Evolutionary conservation across 1,284 basidiomycete genomes (phyloP).

Genomic region (Naganishia sp.): DNA sequence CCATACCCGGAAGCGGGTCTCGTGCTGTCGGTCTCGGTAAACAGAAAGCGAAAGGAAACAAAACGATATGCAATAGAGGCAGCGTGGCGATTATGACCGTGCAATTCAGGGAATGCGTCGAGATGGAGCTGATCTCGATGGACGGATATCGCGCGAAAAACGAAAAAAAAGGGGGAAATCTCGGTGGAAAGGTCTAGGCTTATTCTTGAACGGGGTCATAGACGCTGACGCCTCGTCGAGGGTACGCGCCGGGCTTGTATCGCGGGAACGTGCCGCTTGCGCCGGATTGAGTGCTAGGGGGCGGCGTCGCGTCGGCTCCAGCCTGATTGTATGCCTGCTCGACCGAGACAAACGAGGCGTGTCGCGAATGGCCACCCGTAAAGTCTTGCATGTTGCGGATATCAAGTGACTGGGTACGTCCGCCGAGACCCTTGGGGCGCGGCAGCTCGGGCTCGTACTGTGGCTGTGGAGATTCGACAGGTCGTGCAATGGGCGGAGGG

Average conservation of each 20-base stretch:
- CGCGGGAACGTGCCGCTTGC: conserved; percentile 1
- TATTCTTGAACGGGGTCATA: conserved; percentile 24
- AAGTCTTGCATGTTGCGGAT: conserved; percentile 12
- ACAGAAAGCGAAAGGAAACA: conserved; percentile 1
- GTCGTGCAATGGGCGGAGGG: conserved; percentile 22
- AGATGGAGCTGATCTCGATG: not conserved
- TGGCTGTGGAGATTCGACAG: not conserved
- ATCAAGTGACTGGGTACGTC: conserved; percentile 15
- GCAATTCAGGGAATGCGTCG: conserved; percentile 6
- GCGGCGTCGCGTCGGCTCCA: not conserved
- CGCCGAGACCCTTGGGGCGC: conserved; percentile 1
- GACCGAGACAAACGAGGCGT: conserved; percentile 16
- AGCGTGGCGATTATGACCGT: conserved; percentile 2
- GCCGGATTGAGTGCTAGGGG: not conserved
- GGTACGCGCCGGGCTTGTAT: conserved; percentile 20
- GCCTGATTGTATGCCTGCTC: conserved; percentile 14
- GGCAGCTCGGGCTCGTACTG: not conserved
- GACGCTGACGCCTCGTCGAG: conserved; percentile 19
- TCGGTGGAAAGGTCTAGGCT: not conserved
- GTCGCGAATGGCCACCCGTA: conserved; percentile 15
- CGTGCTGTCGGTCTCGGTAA: conserved; percentile 1
- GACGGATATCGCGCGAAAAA: not conserved
- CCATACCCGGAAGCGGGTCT: not conserved
- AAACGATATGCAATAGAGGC: not conserved
- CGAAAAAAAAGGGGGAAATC: not conserved